phyloP scores from a whole-genome alignment of 2,329 filamentous ascomycete species.

The Penicillium brevicompactum region DNA sequence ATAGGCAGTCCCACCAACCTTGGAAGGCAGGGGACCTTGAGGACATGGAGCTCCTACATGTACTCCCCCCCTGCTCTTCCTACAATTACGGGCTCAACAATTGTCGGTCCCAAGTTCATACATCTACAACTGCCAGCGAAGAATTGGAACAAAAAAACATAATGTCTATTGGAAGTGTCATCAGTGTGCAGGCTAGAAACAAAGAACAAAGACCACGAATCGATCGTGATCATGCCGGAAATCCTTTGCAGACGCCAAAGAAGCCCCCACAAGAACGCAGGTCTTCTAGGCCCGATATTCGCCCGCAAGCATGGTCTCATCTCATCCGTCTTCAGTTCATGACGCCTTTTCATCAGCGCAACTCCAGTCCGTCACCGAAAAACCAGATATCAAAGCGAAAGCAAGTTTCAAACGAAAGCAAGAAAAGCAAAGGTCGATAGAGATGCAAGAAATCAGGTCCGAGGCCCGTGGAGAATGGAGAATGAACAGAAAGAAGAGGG shows the following conservation, averaged over 20 bases:
- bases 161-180: slow-evolving; percentile 28
- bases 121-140: slow-evolving; percentile 15
- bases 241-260: slow-evolving; percentile 8
- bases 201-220: slow-evolving; percentile 12
- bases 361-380: slow-evolving; percentile 11
- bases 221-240: slow-evolving; percentile 15
- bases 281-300: slow-evolving; percentile 3
- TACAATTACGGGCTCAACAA: neutral
- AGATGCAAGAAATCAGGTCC: neutral
- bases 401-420: slow-evolving; percentile 8
- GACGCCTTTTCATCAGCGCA: slow-evolving; percentile 18
- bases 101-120: neutral
- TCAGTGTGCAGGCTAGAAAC: slow-evolving; percentile 27
- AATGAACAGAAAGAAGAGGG: slow-evolving; percentile 13
- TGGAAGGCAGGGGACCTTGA: slow-evolving; percentile 4
- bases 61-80: neutral
- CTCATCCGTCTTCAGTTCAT: slow-evolving; percentile 14
- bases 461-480: slow-evolving; percentile 1
- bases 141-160: slow-evolving; percentile 23
- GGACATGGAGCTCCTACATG: neutral
- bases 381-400: slow-evolving; percentile 6
- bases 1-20: neutral
- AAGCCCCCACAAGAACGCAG: neutral
- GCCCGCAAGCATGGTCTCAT: slow-evolving; percentile 16
- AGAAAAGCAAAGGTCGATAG: slow-evolving; percentile 9